Evolutionary conservation across 1,284 basidiomycete genomes (phyloP), one percentile per base, ranked within the genome.

Genomic region (Microbotryum silenes-acaulis): DNA sequence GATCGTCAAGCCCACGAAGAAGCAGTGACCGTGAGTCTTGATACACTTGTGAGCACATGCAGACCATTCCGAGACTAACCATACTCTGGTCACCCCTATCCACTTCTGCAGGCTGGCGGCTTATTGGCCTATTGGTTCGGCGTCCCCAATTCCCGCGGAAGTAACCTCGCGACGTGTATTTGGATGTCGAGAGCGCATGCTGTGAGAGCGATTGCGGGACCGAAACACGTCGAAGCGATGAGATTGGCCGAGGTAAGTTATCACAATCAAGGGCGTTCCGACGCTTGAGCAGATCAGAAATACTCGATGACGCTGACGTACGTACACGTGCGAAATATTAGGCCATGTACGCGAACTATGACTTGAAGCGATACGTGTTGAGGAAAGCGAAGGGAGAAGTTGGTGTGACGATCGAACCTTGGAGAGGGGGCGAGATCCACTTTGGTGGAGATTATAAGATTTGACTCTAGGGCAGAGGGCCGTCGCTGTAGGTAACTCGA

Each of bases 121-220:
- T 78, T 89, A 33, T 81, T 89, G 57, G 77, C 88, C 70, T 93
- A 93, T 74, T 92, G 91, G 90, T 92, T 91, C 71, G 91, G 90
- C 25, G 81, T 86, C n/a, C 91, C 91, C 2, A 80, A 90, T 70
- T 79, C 79, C 52, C 72, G 78, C 23, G 56, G 56, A 3, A 42
- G 88, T 75, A 94, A 94, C 74, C 83, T 93, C 56, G 90, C 91
- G 3, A 93, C 91, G n/a, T 94, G 91, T 77, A 87, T 94, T 54
- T 96, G 91, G 91, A 87, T 90, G 75, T 89, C 86, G 47, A 83
- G 89, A 6, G 81, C 81, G 66, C 87, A 90, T 68, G 91, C 91
- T 1, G 77, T 85, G 44, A 84, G 84, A 8, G 91, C 91, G 0
- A 90, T 85, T 70, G 82, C 83, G 2, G 82, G 85, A 6, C 89